phyloP scores from a whole-genome alignment of 2,329 filamentous ascomycete species.

The Sarocladium kiliense region DNA sequence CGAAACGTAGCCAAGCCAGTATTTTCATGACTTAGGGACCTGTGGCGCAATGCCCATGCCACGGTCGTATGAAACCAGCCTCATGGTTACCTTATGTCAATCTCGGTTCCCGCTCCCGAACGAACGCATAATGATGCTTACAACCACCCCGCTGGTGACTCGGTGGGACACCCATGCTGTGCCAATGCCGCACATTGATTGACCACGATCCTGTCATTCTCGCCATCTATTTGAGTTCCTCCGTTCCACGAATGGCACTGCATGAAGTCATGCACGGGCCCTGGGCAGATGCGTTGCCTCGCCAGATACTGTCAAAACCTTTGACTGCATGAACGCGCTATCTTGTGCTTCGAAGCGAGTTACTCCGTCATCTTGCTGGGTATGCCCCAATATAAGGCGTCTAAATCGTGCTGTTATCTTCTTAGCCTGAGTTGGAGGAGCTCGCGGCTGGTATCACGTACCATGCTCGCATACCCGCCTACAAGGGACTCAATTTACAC shows the following conservation, averaged over 20 bases:
- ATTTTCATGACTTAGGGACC: background rate
- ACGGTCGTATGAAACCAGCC: background rate
- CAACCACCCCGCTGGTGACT: background rate
- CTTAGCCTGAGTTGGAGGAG: background rate
- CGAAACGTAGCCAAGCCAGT: slow-evolving; percentile 5
- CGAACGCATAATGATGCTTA: background rate
- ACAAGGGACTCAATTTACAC: background rate
- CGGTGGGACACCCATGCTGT: background rate
- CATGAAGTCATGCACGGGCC: background rate
- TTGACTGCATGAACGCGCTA: background rate
- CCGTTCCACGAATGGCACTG: slow-evolving; percentile 1
- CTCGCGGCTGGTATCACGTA: background rate
- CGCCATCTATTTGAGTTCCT: background rate
- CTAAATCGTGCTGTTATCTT: background rate
- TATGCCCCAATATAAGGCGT: background rate
- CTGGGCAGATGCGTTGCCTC: background rate
- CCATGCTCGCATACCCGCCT: background rate
- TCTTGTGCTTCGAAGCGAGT: background rate
- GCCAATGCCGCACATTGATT: slow-evolving; percentile 3
- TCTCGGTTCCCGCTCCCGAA: background rate
- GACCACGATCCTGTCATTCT: slow-evolving; percentile 1
- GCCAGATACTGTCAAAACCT: background rate
- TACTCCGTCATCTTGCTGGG: background rate
- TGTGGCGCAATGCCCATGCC: background rate
- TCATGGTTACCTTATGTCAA: background rate